Evolutionary conservation across 768 basidiomycete species (phyloP), one percentile per base, ranked within the genome.

Genomic region (Butyriboletus loyo): DNA sequence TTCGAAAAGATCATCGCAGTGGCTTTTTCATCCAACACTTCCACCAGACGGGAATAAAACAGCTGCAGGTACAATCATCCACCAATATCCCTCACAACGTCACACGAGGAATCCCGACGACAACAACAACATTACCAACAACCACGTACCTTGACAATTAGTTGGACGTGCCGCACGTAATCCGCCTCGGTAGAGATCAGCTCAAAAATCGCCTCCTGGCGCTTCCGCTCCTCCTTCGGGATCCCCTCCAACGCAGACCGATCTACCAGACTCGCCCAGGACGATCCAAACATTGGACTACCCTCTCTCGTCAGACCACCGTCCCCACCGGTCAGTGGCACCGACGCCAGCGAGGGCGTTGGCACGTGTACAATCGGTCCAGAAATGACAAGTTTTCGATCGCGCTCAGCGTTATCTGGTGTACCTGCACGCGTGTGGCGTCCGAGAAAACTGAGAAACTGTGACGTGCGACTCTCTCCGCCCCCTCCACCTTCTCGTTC

Each of bases 161-260:
- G 77, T 63, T 99, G 96, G 27, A 98, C 69, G 66, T 95, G 91
- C 22, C 92, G 80, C 40, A 98, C 92, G 62, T 97, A 99, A 0
- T 89, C 83, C 8, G 77, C 79, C 68, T 99, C 96, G 0, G 96
- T 98, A 7, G 80, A 79, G 59, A 98, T 96, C 47, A 98, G 77
- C 72, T 99, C 96, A 59, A 98, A 98, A 46, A 97, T 96, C 0
- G 91, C 87, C 77, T 98, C 96, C 71, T 98, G 96, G 49, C 95
- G 79, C 53, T 84, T 86, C 40, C 95, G 78, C 66, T 98, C 96
- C 22, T 75, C 74, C 1, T 78, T 66, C 1, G 91, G 88, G 39
- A 98, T 86, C 7, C 83, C 91, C 28, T 87, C 87, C 21, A 98
- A 68, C 0, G 89, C 92, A 31, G 84, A 81, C 57, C 84, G 85